Evolutionary conservation across 495 filamentous ascomycete genomes (phyloP).

Genomic region (Neurospora sublineolata): DNA sequence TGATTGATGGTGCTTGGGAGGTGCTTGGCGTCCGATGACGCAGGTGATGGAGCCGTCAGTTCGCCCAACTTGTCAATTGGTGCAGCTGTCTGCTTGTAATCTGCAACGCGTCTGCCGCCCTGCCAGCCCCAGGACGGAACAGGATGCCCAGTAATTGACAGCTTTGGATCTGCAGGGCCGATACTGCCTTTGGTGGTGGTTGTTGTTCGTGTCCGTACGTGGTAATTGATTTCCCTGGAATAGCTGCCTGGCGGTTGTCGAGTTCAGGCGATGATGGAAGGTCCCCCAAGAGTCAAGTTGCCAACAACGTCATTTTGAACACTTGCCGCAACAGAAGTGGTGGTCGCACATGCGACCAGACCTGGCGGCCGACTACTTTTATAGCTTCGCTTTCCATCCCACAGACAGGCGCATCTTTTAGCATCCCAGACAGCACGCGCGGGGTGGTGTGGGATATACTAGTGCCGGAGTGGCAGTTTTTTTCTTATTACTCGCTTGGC

Average conservation of each 20-base stretch:
- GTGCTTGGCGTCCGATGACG: neutral
- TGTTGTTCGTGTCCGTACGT: neutral
- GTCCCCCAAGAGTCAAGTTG: neutral
- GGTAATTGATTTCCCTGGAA: neutral
- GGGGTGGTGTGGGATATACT: neutral
- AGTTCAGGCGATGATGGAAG: neutral
- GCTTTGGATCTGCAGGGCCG: neutral
- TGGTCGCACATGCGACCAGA: neutral
- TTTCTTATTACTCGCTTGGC: neutral
- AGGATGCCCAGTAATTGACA: neutral
- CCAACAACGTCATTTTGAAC: neutral
- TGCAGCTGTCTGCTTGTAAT: neutral
- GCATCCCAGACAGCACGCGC: neutral
- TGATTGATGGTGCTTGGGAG: neutral
- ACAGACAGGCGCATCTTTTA: neutral
- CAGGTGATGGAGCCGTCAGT: neutral
- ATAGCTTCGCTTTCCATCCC: neutral
- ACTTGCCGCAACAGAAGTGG: neutral
- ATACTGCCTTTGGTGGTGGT: neutral
- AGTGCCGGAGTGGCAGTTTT: neutral
- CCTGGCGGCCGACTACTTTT: neutral
- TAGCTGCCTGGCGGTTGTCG: neutral
- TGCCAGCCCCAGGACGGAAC: neutral
- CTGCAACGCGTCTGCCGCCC: neutral
- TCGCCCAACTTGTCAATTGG: neutral